Evolutionary conservation across 2,329 filamentous ascomycete genomes (phyloP).

Genomic region (Fusarium denticulatum): DNA sequence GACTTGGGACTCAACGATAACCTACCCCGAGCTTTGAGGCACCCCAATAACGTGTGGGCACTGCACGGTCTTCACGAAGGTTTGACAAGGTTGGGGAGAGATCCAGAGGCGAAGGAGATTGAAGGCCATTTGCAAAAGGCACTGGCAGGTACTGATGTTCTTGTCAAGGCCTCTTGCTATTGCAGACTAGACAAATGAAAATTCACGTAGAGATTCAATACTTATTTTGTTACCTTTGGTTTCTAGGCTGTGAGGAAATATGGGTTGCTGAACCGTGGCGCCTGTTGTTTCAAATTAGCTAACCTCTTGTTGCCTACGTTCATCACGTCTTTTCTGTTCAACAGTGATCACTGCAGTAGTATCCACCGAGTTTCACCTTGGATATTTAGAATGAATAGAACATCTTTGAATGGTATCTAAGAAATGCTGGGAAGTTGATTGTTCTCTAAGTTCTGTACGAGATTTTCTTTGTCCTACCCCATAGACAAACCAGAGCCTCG

Average conservation of each 20-base stretch:
- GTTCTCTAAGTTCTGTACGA: background rate
- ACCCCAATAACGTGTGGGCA: constrained; percentile 80
- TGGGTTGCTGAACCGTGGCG: rapidly evolving
- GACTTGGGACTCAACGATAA: constrained; percentile 70
- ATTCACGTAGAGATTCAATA: rapidly evolving
- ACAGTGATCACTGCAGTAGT: rapidly evolving
- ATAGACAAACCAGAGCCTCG: rapidly evolving
- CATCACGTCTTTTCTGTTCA: no score
- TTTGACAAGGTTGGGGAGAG: constrained; percentile 60
- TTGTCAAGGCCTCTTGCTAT: constrained; percentile 17
- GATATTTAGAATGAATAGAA: rapidly evolving
- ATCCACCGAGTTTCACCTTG: rapidly evolving
- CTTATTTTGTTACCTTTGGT: rapidly evolving
- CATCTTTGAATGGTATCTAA: rapidly evolving
- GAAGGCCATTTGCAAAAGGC: background rate
- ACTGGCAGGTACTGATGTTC: constrained; percentile 1
- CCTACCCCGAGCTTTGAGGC: constrained; percentile 70
- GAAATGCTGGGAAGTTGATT: rapidly evolving
- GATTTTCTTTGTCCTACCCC: background rate
- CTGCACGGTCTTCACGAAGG: constrained; percentile 80
- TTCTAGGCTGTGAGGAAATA: background rate
- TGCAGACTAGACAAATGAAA: background rate
- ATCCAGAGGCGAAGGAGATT: constrained; percentile 47
- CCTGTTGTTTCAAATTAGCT: background rate
- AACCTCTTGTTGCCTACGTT: rapidly evolving